Evolutionary conservation across 2,329 filamentous ascomycete genomes (phyloP).

Genomic region (Alternaria burnsii): DNA sequence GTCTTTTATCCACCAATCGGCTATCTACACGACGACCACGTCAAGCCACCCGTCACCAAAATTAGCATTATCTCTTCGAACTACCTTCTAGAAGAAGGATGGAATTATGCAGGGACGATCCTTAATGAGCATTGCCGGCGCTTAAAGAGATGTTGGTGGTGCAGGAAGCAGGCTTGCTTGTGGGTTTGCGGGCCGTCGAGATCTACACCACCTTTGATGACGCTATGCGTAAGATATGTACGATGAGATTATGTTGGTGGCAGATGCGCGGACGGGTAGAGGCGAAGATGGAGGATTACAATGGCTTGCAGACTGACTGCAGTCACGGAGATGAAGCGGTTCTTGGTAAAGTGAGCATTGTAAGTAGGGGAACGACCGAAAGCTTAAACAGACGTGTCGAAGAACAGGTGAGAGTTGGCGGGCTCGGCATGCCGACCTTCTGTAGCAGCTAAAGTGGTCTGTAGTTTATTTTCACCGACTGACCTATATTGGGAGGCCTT

Average conservation of each 20-base stretch:
- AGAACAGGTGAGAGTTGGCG: not conserved
- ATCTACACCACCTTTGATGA: not conserved
- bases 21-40: not conserved
- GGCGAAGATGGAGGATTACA: conserved; percentile 10
- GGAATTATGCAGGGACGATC: conserved; percentile 1
- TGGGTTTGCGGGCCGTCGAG: conserved; percentile 6
- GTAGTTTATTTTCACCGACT: not conserved
- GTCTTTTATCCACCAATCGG: conserved; percentile 17
- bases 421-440: not conserved
- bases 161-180: conserved; percentile 1
- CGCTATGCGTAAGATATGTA: not conserved
- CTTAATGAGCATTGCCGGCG: not conserved
- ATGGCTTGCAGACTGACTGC: conserved; percentile 16
- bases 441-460: not conserved
- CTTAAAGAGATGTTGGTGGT: conserved; percentile 4
- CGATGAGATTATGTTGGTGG: conserved; percentile 4
- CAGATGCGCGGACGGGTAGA: conserved; percentile 8
- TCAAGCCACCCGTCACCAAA: not conserved
- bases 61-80: not conserved
- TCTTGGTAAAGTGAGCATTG: conserved; percentile 7
- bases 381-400: conserved; percentile 10
- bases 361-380: not conserved
- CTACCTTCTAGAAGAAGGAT: conserved; percentile 3
- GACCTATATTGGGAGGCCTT: not conserved
- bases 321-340: conserved; percentile 12